Conservation (phyloP, 768 basidiomycete genomes). For the Calocybe indica region DNA sequence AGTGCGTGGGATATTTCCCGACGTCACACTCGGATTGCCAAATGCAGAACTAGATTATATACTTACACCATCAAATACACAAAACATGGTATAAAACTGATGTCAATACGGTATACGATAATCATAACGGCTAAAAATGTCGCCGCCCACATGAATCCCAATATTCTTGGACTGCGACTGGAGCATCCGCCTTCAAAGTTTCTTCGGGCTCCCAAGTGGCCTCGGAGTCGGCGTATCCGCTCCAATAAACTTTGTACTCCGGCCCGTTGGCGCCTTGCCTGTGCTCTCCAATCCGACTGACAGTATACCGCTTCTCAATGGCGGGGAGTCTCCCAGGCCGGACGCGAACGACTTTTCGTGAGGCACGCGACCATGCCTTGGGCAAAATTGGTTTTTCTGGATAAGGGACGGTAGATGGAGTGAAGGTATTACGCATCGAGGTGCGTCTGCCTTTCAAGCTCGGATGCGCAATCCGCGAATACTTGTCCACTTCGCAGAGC, state of each 20-base stretch:
- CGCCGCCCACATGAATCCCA: no score
- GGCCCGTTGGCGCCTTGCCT: constrained; percentile 25
- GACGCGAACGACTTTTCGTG: constrained; percentile 35
- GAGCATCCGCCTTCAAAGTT: constrained; percentile 43
- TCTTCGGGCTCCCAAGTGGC: constrained; percentile 56
- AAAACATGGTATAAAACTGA: no score
- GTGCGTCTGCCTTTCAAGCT: constrained; percentile 34
- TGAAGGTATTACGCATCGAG: constrained; percentile 33
- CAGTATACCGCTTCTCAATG: constrained; percentile 39
- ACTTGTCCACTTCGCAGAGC: constrained; percentile 77
- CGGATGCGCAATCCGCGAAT: constrained; percentile 54
- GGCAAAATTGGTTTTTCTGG: constrained; percentile 33
- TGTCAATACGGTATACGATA: no score
- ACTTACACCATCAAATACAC: no score
- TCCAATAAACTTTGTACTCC: constrained; percentile 50
- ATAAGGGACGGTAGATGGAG: constrained; percentile 16
- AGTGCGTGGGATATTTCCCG: background rate
- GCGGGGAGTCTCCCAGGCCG: constrained; percentile 25
- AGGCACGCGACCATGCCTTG: constrained; percentile 50
- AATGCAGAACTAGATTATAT: background rate
- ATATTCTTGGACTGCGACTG: constrained; percentile 37
- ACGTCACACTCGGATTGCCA: no score
- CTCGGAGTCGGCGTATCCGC: constrained; percentile 42
- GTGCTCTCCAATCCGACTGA: constrained; percentile 31
- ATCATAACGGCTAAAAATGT: no score